Evolutionary conservation across 73 alveolate species (phyloP), one percentile per base, ranked within the genome.

Genomic region (Paramecium biaurelia): DNA sequence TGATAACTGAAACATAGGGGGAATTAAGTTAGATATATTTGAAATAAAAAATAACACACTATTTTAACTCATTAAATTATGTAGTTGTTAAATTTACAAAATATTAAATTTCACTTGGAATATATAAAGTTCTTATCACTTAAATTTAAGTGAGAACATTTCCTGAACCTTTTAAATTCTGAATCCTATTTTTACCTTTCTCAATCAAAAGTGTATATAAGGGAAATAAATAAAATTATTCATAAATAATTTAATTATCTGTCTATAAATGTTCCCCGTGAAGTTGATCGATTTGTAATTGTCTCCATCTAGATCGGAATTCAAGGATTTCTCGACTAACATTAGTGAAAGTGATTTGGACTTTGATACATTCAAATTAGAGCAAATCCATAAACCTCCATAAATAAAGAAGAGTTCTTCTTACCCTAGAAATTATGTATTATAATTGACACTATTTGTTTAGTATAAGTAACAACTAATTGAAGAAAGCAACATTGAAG

Each of bases 401-500:
- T 43, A 41, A 79, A 79, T 79, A 32, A 79, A 79, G 76, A 79
- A 79, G 76, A 79, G 90, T 79, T 79, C 90, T 23, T 79, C 90
- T 15, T 79, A 79, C 56, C 90, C 90, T 1, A 58, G 90, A 24
- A 30, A 28, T 30, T 79, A 38, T 42, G 90, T 79, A 79, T 14
- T 18, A 72, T 15, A n/a, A 24, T 30, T 42, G 9, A 38, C 37
- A 21, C 12, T 79, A 42, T 79, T 30, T 24, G 7, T 10, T 41
- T 79, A 79, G 90, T 23, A 23, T 79, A 79, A 45, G 56, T 21
- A 79, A 34, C 26, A 79, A 34, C 49, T 79, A 10, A 79, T 79
- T 11, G 90, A 79, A 18, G 90, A 79, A 34, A 37, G 76, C 56
- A 45, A 79, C 56, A 47, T 79, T 32, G 90, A 79, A 79, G 90